Base-by-base conservation (phyloP, 225 moss, liverwort and hornwort genomes). In the Bryum argenteum region DNA sequence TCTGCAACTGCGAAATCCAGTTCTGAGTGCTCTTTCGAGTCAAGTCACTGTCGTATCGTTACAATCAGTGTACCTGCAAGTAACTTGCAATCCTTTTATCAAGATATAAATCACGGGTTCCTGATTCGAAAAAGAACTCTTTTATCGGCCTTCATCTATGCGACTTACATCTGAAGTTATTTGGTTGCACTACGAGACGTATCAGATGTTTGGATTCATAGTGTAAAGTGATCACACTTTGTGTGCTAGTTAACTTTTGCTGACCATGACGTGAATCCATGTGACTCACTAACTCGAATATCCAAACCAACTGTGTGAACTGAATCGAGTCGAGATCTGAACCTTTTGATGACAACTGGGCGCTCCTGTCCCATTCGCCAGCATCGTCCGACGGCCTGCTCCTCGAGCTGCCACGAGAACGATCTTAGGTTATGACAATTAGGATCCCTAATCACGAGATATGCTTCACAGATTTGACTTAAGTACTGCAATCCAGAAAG, bases 321-420 rank as follows among this genome's bases (percentile, higher is more conserved):
- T 42, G 23, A 63, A 58, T 58, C 24, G 40, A 55, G 16, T 66
- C 47, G 6, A 17, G 50, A 41, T 75, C 71, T 71, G 28, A 28
- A 97, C 97, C 97, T 90, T 83, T 97, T 97, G 61, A 97, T 97
- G 19, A 94, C 88, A 23, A 97, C 97, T 47, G 97, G 93, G 37
- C 97, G 89, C 84, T 97, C 97, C 77, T 97, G 97, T 21, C 97
- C 97, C 97, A 97, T 97, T 76, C 97, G 85, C 97, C 97, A 97
- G 85, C 97, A 97, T 60, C 97, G 91, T 64, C 97, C 97, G 55
- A 97, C 97, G n/a, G 97, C 97, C 83, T 97, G 97, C 82, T 97
- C 97, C 79, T 97, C 97, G 65, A 97, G 97, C 97, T 97, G 86
- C 58, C 45, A 67, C 57, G 2, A 39, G 23, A 19, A 56, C 15